Base-by-base conservation (phyloP, 805 yeast species). In the Candida suzukii region DNA sequence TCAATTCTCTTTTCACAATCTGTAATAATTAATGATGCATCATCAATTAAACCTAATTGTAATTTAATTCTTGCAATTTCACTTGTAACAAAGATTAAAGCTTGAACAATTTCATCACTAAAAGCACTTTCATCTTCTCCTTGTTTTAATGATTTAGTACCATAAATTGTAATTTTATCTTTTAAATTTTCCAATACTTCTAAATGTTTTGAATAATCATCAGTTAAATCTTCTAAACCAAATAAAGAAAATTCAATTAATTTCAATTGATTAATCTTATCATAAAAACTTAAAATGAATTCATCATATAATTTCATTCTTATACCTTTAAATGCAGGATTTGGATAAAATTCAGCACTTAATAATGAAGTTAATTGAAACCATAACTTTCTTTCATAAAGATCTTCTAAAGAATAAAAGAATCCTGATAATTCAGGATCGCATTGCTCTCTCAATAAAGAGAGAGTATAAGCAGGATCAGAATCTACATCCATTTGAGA, bases 371-470 rank as follows among this genome's bases (percentile, higher is more conserved):
- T 86, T 57, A 93, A 73, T 68, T 93, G 98, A 66, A 83, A 95
- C 97, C 97, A 93, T 58, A 91, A 73, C 61, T 88, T 88, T 51
- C 95, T 72, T 56, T 88, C 96, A 64, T 87, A 84, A 43, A 71
- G 69, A 53, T 88, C 96, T 56, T 90, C 97, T 57, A 91, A 74
- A 40, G 76, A 74, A 56, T 76, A 80, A 52, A 83, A 73, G 8
- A 71, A 60, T 24, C 78, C 74, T 10, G 78, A 68, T 40, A 88
- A 67, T 31, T 81, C 87, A 3, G 75, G 66, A 44, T 83, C 86
- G 4, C 80, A 70, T 54, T 80, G 83, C 52, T 71, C 70, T 40
- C 95, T 76, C 40, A 88, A 68, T 3, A 79, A 71, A 20, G 76
- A 73, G 50, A 82, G 68, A 7, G 77, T 64, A 14, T 69, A 66